Evolutionary conservation across 2,329 filamentous ascomycete species (phyloP).

Genomic region (Madurella fahalii): DNA sequence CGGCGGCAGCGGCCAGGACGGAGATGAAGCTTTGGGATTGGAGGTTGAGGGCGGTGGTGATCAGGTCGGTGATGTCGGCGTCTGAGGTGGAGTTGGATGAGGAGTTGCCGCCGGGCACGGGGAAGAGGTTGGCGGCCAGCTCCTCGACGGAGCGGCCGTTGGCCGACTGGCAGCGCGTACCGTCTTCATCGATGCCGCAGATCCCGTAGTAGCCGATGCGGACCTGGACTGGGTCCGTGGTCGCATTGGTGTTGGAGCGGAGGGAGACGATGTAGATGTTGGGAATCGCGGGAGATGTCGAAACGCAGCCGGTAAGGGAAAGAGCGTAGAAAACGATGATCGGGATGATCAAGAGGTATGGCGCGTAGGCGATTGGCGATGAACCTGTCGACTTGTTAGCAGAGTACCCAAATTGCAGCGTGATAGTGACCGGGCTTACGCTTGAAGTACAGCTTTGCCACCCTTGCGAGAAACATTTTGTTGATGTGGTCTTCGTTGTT

Average conservation of each 20-base stretch:
- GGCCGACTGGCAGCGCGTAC: constrained; percentile 21
- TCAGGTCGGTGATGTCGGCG: constrained; percentile 16
- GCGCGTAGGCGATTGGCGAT: constrained; percentile 10
- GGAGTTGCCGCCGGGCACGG: constrained; percentile 8
- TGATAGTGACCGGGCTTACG: constrained; percentile 6
- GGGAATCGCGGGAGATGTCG: constrained; percentile 24
- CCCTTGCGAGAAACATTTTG: constrained; percentile 15
- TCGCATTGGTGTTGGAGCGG: constrained; percentile 16
- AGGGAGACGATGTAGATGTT: constrained; percentile 27
- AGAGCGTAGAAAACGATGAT: constrained; percentile 23
- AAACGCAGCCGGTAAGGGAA: constrained; percentile 26
- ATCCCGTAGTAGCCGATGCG: constrained; percentile 29
- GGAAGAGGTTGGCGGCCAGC: constrained; percentile 22
- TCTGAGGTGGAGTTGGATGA: neutral
- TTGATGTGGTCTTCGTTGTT: neutral
- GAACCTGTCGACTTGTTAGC: constrained; percentile 7
- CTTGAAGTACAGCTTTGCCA: constrained; percentile 17
- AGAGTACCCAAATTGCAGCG: neutral
- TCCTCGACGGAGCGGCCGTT: constrained; percentile 12
- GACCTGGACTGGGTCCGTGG: constrained; percentile 14
- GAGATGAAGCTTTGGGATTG: constrained; percentile 23
- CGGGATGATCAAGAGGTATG: constrained; percentile 22
- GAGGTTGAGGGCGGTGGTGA: constrained; percentile 23
- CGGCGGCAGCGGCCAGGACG: constrained; percentile 19
- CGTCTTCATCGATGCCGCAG: constrained; percentile 22